Percentiles rank a stretch among this genome's conserved stretches.
Evolutionary conservation across 1,139 yeast genomes (phyloP).

Genomic region (Nakaseomyces bracarensis): DNA sequence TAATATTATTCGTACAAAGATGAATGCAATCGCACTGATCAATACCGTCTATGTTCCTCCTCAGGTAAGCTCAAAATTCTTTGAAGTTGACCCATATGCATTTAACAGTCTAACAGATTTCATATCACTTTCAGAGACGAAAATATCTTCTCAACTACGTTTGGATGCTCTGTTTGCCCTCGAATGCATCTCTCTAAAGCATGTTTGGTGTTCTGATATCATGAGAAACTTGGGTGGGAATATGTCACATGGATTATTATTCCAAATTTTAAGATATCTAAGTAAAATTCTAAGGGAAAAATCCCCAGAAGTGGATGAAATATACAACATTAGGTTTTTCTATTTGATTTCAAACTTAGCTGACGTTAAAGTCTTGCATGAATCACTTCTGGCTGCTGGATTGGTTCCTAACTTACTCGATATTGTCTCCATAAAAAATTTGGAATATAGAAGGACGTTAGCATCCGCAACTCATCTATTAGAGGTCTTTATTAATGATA

Average conservation of each 20-base stretch:
- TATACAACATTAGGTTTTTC: constrained; percentile 47
- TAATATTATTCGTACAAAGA: constrained; percentile 54
- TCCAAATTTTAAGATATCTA: constrained; percentile 60
- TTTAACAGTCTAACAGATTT: constrained; percentile 65
- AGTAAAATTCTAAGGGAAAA: constrained; percentile 38
- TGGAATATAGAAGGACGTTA: constrained; percentile 46
- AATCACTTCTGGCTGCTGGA: constrained; percentile 58
- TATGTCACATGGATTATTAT: constrained; percentile 75
- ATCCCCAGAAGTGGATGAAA: constrained; percentile 36
- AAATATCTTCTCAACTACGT: constrained; percentile 44
- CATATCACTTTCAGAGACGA: constrained; percentile 47
- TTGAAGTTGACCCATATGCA: constrained; percentile 69
- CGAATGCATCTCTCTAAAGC: constrained; percentile 61
- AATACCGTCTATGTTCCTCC: constrained; percentile 43
- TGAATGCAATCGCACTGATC: constrained; percentile 57
- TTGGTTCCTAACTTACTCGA: constrained; percentile 57
- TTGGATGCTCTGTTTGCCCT: constrained; percentile 59
- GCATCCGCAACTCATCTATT: constrained; percentile 61
- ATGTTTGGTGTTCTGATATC: constrained; percentile 69
- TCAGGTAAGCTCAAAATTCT: constrained; percentile 52
- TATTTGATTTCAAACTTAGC: constrained; percentile 51
- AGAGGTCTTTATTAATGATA: constrained; percentile 44
- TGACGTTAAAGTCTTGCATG: constrained; percentile 44
- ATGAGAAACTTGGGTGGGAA: constrained; percentile 82
- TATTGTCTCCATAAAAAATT: constrained; percentile 46